Percentiles rank a stretch among this genome's conserved stretches.
These are phyloP conservation scores for Allantophomopsis cytisporea DNA, from an alignment of 2,329 filamentous ascomycete genomes.

Conservation along the genomic window DNA sequence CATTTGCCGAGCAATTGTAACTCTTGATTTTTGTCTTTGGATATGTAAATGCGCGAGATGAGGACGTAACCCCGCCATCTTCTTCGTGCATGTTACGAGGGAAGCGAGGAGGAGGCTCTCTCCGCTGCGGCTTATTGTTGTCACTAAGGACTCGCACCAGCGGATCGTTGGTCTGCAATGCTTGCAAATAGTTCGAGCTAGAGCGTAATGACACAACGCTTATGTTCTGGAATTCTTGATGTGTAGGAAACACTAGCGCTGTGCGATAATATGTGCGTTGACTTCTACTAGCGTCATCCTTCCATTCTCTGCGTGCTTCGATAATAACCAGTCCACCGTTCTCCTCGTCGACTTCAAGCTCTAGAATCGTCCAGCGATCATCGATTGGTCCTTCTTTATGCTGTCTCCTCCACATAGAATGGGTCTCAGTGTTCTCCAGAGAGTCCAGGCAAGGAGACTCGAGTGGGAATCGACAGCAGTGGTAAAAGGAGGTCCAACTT, in stretches of 20 bases:
- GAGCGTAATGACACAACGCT: slow-evolving; percentile 1
- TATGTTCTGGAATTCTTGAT: background rate
- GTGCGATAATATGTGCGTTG: slow-evolving; percentile 53
- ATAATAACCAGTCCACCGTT: slow-evolving; percentile 46
- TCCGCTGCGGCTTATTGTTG: slow-evolving; percentile 23
- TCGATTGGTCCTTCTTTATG: slow-evolving; percentile 63
- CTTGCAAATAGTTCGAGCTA: background rate
- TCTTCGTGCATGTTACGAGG: slow-evolving; percentile 33
- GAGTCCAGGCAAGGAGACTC: slow-evolving; percentile 23
- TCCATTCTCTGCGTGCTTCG: slow-evolving; percentile 59
- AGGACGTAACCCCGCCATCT: slow-evolving; percentile 24
- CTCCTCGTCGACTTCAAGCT: slow-evolving; percentile 43
- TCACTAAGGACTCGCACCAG: slow-evolving; percentile 9
- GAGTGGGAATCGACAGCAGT: slow-evolving; percentile 49
- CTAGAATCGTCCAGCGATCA: slow-evolving; percentile 58
- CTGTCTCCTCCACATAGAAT: slow-evolving; percentile 47
- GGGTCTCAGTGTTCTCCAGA: slow-evolving; percentile 28
- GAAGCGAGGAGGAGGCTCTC: slow-evolving; percentile 20
- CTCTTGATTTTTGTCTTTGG: slow-evolving; percentile 37
- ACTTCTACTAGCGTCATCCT: slow-evolving; percentile 37
- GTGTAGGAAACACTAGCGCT: slow-evolving; percentile 3
- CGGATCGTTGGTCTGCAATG: slow-evolving; percentile 10
- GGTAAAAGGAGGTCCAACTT: slow-evolving; percentile 57
- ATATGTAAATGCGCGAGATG: slow-evolving; percentile 28
- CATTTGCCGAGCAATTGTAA: slow-evolving; percentile 36